These are phyloP conservation scores for Dendrothele bispora DNA, from an alignment of 768 basidiomycete genomes.

Conservation along the genomic window DNA sequence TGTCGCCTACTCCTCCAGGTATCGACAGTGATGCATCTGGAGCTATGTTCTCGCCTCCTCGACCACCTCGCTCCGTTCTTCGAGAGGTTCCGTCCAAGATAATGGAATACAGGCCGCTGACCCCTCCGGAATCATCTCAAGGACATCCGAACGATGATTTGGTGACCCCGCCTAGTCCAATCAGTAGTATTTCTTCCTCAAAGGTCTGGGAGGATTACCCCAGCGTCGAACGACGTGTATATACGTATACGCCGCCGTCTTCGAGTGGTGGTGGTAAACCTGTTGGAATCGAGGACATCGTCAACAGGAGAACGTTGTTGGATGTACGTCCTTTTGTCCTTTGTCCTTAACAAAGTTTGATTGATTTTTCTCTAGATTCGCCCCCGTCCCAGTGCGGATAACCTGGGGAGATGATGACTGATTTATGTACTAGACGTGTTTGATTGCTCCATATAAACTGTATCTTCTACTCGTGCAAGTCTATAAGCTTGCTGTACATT, in stretches of 20 bases:
- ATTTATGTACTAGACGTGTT: neutral
- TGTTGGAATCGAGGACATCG: constrained; percentile 10
- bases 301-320: constrained; percentile 17
- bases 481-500: no score
- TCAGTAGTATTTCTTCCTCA: neutral
- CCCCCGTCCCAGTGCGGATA: constrained; percentile 9
- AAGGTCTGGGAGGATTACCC: no score
- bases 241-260: neutral
- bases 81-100: constrained; percentile 13
- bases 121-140: constrained; percentile 40
- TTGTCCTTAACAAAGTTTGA: neutral
- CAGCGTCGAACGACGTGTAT: neutral
- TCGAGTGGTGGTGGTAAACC: neutral
- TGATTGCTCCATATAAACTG: neutral
- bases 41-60: constrained; percentile 27
- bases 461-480: no score
- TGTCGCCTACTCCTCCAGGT: neutral
- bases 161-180: constrained; percentile 5
- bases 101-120: constrained; percentile 29
- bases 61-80: constrained; percentile 24
- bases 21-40: neutral
- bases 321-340: constrained; percentile 11
- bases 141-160: constrained; percentile 12
- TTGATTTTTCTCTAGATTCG: constrained; percentile 8
- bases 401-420: neutral